phyloP scores from a whole-genome alignment of 148 eudicot genomes.

The Heliamphora exappendiculata region DNA sequence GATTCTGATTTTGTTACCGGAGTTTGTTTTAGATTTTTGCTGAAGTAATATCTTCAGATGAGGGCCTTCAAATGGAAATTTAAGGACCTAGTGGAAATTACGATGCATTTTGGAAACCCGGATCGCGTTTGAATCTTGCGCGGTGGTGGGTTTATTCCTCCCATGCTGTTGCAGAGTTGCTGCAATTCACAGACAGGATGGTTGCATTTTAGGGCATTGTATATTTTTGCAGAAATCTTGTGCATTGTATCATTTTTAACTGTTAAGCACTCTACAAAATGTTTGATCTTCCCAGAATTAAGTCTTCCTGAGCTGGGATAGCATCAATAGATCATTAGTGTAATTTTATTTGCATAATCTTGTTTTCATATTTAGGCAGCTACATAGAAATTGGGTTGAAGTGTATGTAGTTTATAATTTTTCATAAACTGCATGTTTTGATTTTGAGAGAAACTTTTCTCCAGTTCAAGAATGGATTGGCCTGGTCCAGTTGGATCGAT shows the following conservation, averaged over 20 bases:
- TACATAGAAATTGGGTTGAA: too few species aligned
- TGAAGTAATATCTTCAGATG: background rate
- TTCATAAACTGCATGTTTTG: too few species aligned
- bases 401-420: too few species aligned
- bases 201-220: background rate
- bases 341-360: too few species aligned
- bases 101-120: background rate
- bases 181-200: background rate
- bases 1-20: background rate
- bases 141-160: background rate
- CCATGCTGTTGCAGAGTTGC: background rate
- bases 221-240: background rate
- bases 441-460: too few species aligned
- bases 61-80: background rate
- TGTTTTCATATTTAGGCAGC: too few species aligned
- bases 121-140: background rate
- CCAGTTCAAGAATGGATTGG: too few species aligned
- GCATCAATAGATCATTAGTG: background rate
- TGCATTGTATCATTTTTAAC: background rate
- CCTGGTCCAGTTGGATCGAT: too few species aligned
- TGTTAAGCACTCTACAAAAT: background rate
- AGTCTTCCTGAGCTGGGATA: background rate
- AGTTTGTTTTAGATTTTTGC: background rate
- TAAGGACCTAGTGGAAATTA: background rate
- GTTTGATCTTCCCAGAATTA: background rate